A percentile compares a stretch with the other conserved stretches of the same genome.
phyloP scores from a whole-genome alignment of 1,284 basidiomycete genomes.

The Sutorius eximius region DNA sequence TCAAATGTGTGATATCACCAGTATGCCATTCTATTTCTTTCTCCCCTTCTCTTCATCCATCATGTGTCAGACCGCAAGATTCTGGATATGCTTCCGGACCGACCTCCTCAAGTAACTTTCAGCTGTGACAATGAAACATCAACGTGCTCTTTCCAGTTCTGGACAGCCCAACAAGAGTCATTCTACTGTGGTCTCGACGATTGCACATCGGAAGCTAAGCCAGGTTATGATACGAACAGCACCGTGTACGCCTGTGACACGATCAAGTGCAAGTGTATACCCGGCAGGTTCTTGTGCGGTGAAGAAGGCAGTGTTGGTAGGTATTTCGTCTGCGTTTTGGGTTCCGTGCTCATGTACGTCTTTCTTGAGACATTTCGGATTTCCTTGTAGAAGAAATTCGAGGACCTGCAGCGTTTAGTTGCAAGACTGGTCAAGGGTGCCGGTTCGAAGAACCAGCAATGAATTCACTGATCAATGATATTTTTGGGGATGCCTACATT shows the following conservation, averaged over 20 bases:
- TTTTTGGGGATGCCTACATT: slow-evolving; percentile 92
- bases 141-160: slow-evolving; percentile 95
- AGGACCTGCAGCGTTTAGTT: slow-evolving; percentile 88
- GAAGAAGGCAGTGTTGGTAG: slow-evolving; percentile 91
- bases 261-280: slow-evolving; percentile 89
- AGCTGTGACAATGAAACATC: slow-evolving; percentile 65
- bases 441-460: slow-evolving; percentile 94
- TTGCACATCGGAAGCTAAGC: slow-evolving; percentile 54
- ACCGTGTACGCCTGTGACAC: slow-evolving; percentile 80
- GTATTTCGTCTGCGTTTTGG: slow-evolving; percentile 25
- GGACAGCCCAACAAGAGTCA: slow-evolving; percentile 91
- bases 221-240: slow-evolving; percentile 67
- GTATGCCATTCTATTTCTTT: slow-evolving; percentile 46
- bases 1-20: slow-evolving; percentile 98
- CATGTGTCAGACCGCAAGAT: slow-evolving; percentile 77
- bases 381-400: slow-evolving; percentile 89
- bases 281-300: slow-evolving; percentile 91
- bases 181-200: slow-evolving; percentile 89
- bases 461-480: slow-evolving; percentile 90
- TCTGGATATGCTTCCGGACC: slow-evolving; percentile 82
- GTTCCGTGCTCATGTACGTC: neutral
- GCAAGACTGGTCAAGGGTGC: slow-evolving; percentile 74
- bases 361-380: slow-evolving; percentile 81
- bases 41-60: neutral
- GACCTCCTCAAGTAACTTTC: slow-evolving; percentile 94